These are phyloP conservation scores for Daldinia eschscholtzii DNA, from an alignment of 2,329 filamentous ascomycete genomes.

Conservation along the genomic window DNA sequence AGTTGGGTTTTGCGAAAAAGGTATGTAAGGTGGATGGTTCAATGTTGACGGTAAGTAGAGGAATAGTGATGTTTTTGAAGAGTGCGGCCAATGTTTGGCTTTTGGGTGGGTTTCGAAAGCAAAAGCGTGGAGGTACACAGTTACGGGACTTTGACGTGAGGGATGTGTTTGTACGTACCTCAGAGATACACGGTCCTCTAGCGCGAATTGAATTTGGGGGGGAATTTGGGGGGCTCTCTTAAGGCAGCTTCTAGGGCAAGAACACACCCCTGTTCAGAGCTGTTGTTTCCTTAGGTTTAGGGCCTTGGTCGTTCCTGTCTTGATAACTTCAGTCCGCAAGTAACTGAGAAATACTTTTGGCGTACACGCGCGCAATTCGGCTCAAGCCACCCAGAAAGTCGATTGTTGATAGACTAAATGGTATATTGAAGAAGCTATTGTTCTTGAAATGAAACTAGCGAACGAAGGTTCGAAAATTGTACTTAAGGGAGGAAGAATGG, in stretches of 20 bases:
- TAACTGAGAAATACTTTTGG: constrained; percentile 9
- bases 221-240: not conserved
- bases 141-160: constrained; percentile 42
- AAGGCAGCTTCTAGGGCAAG: constrained; percentile 10
- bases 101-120: constrained; percentile 35
- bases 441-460: constrained; percentile 29
- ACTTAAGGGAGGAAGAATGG: constrained; percentile 17
- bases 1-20: constrained; percentile 8
- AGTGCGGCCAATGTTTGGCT: constrained; percentile 46
- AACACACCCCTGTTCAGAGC: constrained; percentile 9
- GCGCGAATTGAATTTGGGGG: constrained; percentile 19
- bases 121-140: constrained; percentile 30
- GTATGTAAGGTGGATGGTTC: constrained; percentile 13
- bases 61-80: constrained; percentile 48
- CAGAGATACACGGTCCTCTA: constrained; percentile 43
- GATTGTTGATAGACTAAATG: constrained; percentile 17
- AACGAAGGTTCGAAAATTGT: not conserved
- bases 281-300: not conserved
- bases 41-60: constrained; percentile 42
- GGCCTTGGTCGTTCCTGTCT: not conserved
- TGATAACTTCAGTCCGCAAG: constrained; percentile 13
- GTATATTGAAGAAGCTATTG: constrained; percentile 35
- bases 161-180: constrained; percentile 40
- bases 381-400: constrained; percentile 20
- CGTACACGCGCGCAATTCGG: constrained; percentile 25